phyloP scores from a whole-genome alignment of 768 basidiomycete genomes.

The Sporobolomyces phaffii region DNA sequence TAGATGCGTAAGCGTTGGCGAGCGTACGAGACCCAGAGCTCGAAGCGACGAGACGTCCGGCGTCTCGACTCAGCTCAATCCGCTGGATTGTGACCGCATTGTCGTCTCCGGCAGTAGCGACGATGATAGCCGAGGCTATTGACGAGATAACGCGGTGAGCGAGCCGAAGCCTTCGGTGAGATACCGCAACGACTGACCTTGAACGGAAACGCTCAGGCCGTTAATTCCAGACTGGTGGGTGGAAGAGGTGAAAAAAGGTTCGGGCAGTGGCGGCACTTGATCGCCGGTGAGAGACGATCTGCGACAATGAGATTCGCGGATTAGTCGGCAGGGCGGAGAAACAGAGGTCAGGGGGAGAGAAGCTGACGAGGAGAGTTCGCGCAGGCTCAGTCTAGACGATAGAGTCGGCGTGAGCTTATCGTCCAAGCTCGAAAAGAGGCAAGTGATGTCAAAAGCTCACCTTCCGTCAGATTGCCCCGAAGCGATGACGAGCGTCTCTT shows the following conservation, averaged over 20 bases:
- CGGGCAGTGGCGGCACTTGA: no score
- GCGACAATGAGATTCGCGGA: no score
- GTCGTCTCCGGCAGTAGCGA: constrained; percentile 19
- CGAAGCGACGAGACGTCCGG: not conserved
- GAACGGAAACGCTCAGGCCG: not conserved
- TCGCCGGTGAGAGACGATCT: no score
- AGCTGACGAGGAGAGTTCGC: no score
- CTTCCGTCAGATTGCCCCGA: constrained; percentile 2
- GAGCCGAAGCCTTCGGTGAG: no score
- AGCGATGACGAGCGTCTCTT: not conserved
- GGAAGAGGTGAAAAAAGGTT: not conserved
- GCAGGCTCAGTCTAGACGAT: no score
- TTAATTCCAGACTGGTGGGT: constrained; percentile 22
- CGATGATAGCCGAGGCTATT: no score
- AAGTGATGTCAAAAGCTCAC: not conserved
- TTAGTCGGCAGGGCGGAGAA: no score
- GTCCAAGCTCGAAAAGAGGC: not conserved
- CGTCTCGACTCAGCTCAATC: not conserved
- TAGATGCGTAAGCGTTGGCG: not conserved
- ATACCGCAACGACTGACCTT: not conserved
- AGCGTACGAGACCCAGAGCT: not conserved
- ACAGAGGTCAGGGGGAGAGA: no score
- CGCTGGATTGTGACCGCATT: not conserved
- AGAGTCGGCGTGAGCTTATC: not conserved
- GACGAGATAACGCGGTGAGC: no score